Conservation (phyloP, 2,329 filamentous ascomycete species). For the Acephala macrosclerotiorum region DNA sequence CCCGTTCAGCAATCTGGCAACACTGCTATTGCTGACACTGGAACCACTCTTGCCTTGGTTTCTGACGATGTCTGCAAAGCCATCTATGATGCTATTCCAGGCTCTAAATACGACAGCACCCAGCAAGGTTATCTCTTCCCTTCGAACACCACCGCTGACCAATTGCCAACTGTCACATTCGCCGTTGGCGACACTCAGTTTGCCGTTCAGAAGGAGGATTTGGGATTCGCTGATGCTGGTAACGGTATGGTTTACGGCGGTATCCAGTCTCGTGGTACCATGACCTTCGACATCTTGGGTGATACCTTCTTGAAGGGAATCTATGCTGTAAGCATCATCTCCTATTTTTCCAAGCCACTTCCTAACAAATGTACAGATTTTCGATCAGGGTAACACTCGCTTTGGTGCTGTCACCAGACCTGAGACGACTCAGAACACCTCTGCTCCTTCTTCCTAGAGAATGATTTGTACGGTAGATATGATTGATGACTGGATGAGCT, state of each 20-base stretch:
- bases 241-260: conserved; percentile 64
- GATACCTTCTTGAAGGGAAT: conserved; percentile 65
- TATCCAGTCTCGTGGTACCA: conserved; percentile 62
- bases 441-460: conserved; percentile 36
- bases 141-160: conserved; percentile 53
- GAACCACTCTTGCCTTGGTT: conserved; percentile 72
- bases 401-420: conserved; percentile 62
- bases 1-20: conserved; percentile 60
- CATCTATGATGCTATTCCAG: conserved; percentile 70
- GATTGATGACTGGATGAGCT: conserved; percentile 17
- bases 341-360: neutral
- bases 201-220: conserved; percentile 63
- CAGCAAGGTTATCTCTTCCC: conserved; percentile 73
- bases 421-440: conserved; percentile 40
- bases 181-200: conserved; percentile 68
- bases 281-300: conserved; percentile 64
- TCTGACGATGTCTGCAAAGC: conserved; percentile 66
- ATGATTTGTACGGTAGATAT: conserved; percentile 4
- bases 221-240: conserved; percentile 62
- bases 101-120: conserved; percentile 60
- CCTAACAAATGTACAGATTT: conserved; percentile 52
- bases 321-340: conserved; percentile 57
- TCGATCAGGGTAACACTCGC: conserved; percentile 62
- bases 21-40: conserved; percentile 75
- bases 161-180: conserved; percentile 67